phyloP scores from a whole-genome alignment of 352 stramenopile genomes.

The Saprolegnia diclina region DNA sequence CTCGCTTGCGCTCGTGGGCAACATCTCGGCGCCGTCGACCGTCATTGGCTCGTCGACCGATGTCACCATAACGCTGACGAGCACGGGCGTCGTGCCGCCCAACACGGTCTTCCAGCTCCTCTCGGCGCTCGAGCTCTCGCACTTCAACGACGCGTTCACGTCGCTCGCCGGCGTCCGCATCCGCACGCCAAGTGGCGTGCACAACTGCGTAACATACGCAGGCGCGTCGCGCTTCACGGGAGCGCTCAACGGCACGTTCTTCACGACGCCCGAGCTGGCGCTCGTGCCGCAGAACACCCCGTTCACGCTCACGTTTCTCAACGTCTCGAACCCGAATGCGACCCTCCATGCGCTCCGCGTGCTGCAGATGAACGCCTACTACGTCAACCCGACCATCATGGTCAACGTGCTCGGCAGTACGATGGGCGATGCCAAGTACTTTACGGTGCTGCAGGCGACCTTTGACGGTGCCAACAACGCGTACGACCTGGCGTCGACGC shows the following conservation, averaged over 20 bases:
- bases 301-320: slow-evolving; percentile 6
- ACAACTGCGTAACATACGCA: not conserved
- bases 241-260: not conserved
- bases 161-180: not conserved
- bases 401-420: not conserved
- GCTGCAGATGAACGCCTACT: not conserved
- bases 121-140: not conserved
- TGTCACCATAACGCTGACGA: slow-evolving; percentile 4
- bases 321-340: slow-evolving; percentile 13
- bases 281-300: slow-evolving; percentile 2
- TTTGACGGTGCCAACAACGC: slow-evolving; percentile 8
- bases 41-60: not conserved
- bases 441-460: not conserved
- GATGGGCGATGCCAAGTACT: not conserved
- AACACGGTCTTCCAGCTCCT: not conserved
- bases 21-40: not conserved
- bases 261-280: not conserved
- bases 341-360: not conserved
- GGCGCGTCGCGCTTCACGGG: not conserved
- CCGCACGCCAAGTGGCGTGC: not conserved
- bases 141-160: slow-evolving; percentile 9
- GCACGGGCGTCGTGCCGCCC: slow-evolving; percentile 1
- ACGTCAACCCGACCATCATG: not conserved
- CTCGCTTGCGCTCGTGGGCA: not conserved
- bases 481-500: slow-evolving; percentile 56